Evolutionary conservation across 169 alveolate species (phyloP), one percentile per base, ranked within the genome.

Genomic region (Babesia bovis): DNA sequence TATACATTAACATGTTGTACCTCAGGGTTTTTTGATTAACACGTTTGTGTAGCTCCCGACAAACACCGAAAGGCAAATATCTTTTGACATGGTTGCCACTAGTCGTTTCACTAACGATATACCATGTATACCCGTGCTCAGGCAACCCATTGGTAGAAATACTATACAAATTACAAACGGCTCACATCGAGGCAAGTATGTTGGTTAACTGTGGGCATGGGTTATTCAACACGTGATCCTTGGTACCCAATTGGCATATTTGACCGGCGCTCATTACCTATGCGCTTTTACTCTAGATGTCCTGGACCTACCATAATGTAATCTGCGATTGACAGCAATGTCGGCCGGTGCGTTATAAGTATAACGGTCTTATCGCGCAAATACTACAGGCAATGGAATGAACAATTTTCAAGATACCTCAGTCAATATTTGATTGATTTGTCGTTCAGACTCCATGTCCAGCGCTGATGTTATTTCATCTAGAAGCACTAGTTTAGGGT

Each of bases 401-500:
- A 32, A 21, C 12, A n/a, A 26, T 36, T 10, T 26, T 5, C 32
- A 3, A 21, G 63, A 26, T 70, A 70, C 77, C 30, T 30, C 36
- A 0, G 23, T 15, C 9, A 73, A 50, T 9, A 23, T 36, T 7
- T 49, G 17, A 21, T 35, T 50, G 7, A 73, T 12, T n/a, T 44
- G 56, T 13, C 36, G 51, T 36, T 85, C 91, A 5, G 89, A 85
- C 35, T 81, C 52, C 25, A 68, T 73, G 61, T 85, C 91, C 36
- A 85, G 51, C 32, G 91, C 75, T 66, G 91, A 60, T 9, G 91
- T 73, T 19, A 84, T 82, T 66, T 85, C 91, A 55, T 85, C 91
- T 36, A 85, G 83, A 21, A 81, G 66, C 42, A 85, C 71, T 10
- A 85, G 67, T 51, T 78, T 78, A 47, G 81, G 79, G 49, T 73